Evolutionary conservation across 768 basidiomycete genomes (phyloP), one percentile per base, ranked within the genome.

Genomic region (Boletus rex-veris): DNA sequence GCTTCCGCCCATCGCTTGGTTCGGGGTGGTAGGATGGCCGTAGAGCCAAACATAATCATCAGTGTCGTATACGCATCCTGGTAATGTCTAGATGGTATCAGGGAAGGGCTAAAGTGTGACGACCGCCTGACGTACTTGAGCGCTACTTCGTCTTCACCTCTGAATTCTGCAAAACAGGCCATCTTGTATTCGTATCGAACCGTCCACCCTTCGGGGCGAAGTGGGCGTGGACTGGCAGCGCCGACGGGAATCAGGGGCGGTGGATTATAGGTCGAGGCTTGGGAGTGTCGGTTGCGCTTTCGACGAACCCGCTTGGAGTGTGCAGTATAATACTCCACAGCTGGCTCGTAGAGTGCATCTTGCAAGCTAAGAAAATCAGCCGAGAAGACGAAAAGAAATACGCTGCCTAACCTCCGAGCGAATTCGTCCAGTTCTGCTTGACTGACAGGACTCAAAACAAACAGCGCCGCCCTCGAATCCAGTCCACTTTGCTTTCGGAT

Each of bases 1-100:
- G 96, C 96, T 70, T 99, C 97, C 15, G 95, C 94, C 96, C 96
- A 98, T 30, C 96, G 80, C 67, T 98, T 99, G 2, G 94, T 98
- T 9, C 96, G 82, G 6, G 94, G 93, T 1, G 90, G 91, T 8
- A 97, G 74, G 46, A 90, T 88, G 5, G 85, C 84, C 2, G 88
- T 88, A 7, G 92, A 92, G 3, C 86, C 84, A 65, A 98, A 96
- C 88, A 97, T 93, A 52, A 88, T 84, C 45, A 85, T 77, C 5
- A 98, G 75, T 47, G 81, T 86, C 35, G 81, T 81, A 73, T 96
- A 96, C 12, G 92, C 92, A 62, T 97, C 94, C 70, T 96, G 93
- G 64, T 94, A 97, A 68, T 98, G 93, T 66, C 93, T 94, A 48
- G 30, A 46, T 7, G 28, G 5, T n/a, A 64, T 53, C 48, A 62